A percentile compares a stretch with the other conserved stretches of the same genome.
Conservation (phyloP, 768 basidiomycete genomes). For the Leccinum longicurvipes region DNA sequence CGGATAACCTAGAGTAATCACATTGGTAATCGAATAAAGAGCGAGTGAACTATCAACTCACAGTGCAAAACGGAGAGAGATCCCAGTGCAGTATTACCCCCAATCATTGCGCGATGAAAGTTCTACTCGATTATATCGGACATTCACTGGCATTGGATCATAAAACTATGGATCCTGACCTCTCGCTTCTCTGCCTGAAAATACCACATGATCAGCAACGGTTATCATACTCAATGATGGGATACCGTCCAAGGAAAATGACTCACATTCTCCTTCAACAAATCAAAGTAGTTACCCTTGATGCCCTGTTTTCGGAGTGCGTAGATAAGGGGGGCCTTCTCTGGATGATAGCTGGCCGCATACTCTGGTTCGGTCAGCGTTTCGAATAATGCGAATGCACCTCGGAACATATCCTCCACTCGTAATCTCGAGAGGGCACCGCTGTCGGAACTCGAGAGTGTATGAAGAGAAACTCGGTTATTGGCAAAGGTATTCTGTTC, state of each 20-base stretch:
- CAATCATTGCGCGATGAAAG: conserved; percentile 25
- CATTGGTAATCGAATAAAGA: too few species aligned
- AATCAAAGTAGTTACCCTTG: conserved; percentile 18
- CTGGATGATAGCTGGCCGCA: conserved; percentile 21
- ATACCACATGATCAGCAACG: not conserved
- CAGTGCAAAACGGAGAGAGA: too few species aligned
- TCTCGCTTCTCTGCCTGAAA: conserved; percentile 14
- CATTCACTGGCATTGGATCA: not conserved
- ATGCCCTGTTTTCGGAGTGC: conserved; percentile 14
- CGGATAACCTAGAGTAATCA: too few species aligned
- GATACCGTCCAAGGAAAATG: not conserved
- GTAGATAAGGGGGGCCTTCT: conserved; percentile 20
- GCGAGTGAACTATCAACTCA: too few species aligned
- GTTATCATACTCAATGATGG: not conserved
- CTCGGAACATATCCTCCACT: conserved; percentile 10
- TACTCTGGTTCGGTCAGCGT: conserved; percentile 24
- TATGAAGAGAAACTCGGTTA: conserved; percentile 31
- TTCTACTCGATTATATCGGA: conserved; percentile 9
- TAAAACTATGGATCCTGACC: not conserved
- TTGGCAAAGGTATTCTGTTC: conserved; percentile 11
- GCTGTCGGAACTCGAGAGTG: conserved; percentile 10
- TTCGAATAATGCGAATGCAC: conserved; percentile 21
- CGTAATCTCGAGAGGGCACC: conserved; percentile 9
- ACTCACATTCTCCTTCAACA: conserved; percentile 22
- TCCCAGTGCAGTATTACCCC: conserved; percentile 13